Evolutionary conservation across 2,329 filamentous ascomycete species (phyloP), one percentile per base, ranked within the genome.

Genomic region (Teratosphaeria gauchensis): DNA sequence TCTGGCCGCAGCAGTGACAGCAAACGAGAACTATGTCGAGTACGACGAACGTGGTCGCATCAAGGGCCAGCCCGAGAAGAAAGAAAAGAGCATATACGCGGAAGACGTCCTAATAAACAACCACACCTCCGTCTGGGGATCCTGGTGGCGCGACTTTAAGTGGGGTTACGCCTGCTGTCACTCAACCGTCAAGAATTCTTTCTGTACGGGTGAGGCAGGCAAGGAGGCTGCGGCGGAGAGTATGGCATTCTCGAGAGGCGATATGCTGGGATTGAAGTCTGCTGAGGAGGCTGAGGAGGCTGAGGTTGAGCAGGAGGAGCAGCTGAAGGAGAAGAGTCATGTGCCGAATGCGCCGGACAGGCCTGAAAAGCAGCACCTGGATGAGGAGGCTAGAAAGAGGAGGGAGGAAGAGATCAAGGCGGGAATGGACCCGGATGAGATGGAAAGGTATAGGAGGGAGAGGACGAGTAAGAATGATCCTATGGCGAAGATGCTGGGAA

Each of bases 131-230:
- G 87, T 96, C 2, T 99, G 91, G 89, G 94, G 94, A 54, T 96
- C 91, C 69, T 99, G 94, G 94, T 99, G 94, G 94, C 84, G 85
- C 56, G 86, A 90, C 69, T 97, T 96, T 76, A 83, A 87, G 74
- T 99, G 94, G 94, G 94, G 94, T 1, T 99, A 96, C 74, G 83
- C 89, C 24, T 99, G 94, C 74, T 99, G 94, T 77, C 91, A 95
- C 72, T 96, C 91, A 0, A 87, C 85, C 24, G 84, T 95, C 62
- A 96, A 95, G 76, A 97, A 99, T 74, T 96, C 91, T 69, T 99
- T 97, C 70, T 99, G 94, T 73, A 97, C 92, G 0, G 94, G 94
- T 30, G 90, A 94, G 61, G 89, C 89, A 59, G 94, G 94, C 38
- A 95, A 85, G 72, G 77, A 77, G 61, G 92, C 90, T 1, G 91